These are phyloP conservation scores for Herpetomonas tarakana DNA, from an alignment of 208 protist species.

Conservation along the genomic window DNA sequence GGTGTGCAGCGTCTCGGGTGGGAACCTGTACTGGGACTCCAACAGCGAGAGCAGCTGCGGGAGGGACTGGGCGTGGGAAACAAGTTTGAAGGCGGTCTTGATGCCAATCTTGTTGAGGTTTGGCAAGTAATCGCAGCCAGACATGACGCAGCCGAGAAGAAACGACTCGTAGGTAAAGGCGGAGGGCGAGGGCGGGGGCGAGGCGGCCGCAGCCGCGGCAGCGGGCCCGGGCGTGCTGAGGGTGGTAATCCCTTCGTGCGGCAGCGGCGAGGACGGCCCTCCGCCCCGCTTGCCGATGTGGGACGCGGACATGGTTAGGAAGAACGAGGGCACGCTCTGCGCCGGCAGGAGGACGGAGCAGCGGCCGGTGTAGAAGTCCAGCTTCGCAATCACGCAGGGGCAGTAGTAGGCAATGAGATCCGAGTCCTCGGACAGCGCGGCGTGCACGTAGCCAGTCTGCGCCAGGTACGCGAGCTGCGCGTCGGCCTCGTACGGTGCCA, in stretches of 20 bases:
- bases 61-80: conserved; percentile 47
- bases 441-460: conserved; percentile 82
- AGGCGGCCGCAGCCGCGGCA: conserved; percentile 1
- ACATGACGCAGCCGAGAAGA: conserved; percentile 93
- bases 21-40: conserved; percentile 47
- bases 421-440: conserved; percentile 97
- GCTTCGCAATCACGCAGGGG: conserved; percentile 73
- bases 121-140: conserved; percentile 97
- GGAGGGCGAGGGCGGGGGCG: neutral
- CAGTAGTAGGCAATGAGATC: conserved; percentile 97
- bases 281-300: neutral
- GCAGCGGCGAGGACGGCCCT: too few relatives aligned
- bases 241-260: neutral
- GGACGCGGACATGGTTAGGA: conserved; percentile 13
- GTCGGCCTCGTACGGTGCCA: conserved; percentile 99
- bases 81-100: conserved; percentile 90
- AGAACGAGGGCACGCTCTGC: conserved; percentile 38
- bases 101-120: conserved; percentile 92
- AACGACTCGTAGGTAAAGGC: conserved; percentile 84
- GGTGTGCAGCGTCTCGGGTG: conserved; percentile 47
- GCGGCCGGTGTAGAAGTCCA: conserved; percentile 43
- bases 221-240: conserved; percentile 3
- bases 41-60: conserved; percentile 43
- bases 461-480: conserved; percentile 97
- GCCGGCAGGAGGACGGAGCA: conserved; percentile 48